A percentile compares a stretch with the other conserved stretches of the same genome.
Conservation (phyloP, 2,329 filamentous ascomycete genomes). For the Mycocentrospora acerina region DNA sequence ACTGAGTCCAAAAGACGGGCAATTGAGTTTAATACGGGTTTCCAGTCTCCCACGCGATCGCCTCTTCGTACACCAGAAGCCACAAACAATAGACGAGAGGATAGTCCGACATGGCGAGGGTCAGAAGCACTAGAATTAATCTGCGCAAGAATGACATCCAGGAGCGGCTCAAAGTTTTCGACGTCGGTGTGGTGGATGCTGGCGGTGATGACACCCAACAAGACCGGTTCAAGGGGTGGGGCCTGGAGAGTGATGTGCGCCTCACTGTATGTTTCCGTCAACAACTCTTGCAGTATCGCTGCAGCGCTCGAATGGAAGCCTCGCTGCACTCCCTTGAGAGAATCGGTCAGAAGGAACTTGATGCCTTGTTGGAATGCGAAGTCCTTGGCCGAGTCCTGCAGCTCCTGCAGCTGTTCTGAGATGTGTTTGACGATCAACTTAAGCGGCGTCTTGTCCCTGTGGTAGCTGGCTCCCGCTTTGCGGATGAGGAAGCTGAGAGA, state of each 20-base stretch:
- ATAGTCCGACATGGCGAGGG: constrained; percentile 33
- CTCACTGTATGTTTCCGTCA: constrained; percentile 37
- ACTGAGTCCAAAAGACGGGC: constrained; percentile 31
- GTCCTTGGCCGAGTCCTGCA: constrained; percentile 58
- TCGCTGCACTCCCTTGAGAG: constrained; percentile 64
- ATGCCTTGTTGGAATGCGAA: constrained; percentile 79
- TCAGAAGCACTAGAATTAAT: constrained; percentile 47
- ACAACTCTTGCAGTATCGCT: constrained; percentile 54
- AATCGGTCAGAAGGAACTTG: constrained; percentile 90
- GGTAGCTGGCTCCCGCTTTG: constrained; percentile 78
- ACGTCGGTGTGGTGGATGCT: constrained; percentile 78
- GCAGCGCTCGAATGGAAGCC: constrained; percentile 60
- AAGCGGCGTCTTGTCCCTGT: constrained; percentile 70
- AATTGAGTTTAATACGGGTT: constrained; percentile 55
- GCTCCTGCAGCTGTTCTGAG: constrained; percentile 64
- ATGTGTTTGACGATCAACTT: constrained; percentile 70
- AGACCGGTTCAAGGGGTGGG: constrained; percentile 58
- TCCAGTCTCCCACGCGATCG: constrained; percentile 72
- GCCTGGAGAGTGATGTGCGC: constrained; percentile 46
- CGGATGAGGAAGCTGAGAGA: constrained; percentile 90
- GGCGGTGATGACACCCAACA: constrained; percentile 76
- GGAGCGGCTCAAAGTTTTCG: constrained; percentile 70
- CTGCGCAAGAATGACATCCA: constrained; percentile 56
- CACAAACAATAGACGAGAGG: constrained; percentile 62
- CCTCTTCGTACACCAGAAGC: constrained; percentile 81